Percentiles rank a stretch among this genome's conserved stretches.
Conservation (phyloP, 805 yeast species). For the Candida patagonica region DNA sequence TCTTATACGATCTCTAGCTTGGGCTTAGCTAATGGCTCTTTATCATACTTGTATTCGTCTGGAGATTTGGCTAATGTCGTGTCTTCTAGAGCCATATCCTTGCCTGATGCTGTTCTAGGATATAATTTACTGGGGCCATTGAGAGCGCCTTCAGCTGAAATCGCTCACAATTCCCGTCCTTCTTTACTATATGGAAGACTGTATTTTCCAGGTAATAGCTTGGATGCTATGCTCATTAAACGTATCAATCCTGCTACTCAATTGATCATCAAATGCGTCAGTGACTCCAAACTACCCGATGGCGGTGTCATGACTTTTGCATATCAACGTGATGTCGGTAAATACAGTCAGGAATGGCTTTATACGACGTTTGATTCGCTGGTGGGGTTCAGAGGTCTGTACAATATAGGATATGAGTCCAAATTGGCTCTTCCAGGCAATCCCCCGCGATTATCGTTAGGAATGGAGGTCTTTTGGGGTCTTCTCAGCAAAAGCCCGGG, state of each 20-base stretch:
- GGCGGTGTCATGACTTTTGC: conserved; percentile 38
- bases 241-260: conserved; percentile 53
- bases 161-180: conserved; percentile 22
- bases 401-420: conserved; percentile 43
- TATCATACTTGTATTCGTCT: conserved; percentile 73
- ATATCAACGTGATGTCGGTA: conserved; percentile 57
- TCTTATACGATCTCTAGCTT: conserved; percentile 60
- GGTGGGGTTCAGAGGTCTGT: conserved; percentile 70
- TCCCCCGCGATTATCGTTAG: conserved; percentile 55
- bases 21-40: conserved; percentile 64
- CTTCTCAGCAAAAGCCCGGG: conserved; percentile 81
- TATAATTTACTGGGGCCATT: conserved; percentile 50
- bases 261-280: conserved; percentile 63
- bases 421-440: conserved; percentile 8
- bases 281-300: conserved; percentile 47
- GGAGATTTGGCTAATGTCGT: conserved; percentile 42
- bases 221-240: conserved; percentile 80
- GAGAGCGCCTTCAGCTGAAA: conserved; percentile 16
- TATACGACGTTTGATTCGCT: conserved; percentile 79
- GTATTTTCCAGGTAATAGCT: conserved; percentile 75
- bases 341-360: conserved; percentile 60
- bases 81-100: conserved; percentile 42
- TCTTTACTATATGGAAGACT: conserved; percentile 72
- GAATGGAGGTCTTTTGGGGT: conserved; percentile 87
- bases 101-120: conserved; percentile 64